These are phyloP conservation scores for Phytophthora sansomeana DNA, from an alignment of 352 stramenopile genomes.

Conservation along the genomic window DNA sequence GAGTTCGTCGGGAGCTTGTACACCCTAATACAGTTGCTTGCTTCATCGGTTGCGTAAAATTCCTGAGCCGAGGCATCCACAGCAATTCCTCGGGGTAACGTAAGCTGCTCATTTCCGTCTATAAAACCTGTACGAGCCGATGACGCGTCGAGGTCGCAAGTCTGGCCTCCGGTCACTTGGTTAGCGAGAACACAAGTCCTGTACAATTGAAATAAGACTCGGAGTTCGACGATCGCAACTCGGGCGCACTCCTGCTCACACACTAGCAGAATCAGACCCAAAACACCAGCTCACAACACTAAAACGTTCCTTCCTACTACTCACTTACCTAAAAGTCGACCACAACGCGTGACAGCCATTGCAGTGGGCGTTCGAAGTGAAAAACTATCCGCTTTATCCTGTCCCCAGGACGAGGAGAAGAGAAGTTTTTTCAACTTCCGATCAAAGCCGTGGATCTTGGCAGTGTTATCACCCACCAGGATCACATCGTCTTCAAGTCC, in stretches of 20 bases:
- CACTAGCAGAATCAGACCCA: constrained; percentile 39
- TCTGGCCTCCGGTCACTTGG: constrained; percentile 10
- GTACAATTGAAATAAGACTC: constrained; percentile 46
- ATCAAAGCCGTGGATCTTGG: constrained; percentile 43
- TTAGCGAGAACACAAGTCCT: constrained; percentile 24
- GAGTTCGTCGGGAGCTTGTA: constrained; percentile 39
- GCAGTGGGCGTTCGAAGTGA: constrained; percentile 21
- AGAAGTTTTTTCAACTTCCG: constrained; percentile 33
- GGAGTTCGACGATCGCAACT: constrained; percentile 40
- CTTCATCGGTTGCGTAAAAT: constrained; percentile 67
- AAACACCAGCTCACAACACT: not conserved
- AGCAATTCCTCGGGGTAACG: constrained; percentile 33
- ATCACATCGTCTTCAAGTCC: constrained; percentile 42
- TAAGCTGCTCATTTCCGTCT: constrained; percentile 21
- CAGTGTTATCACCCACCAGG: constrained; percentile 44
- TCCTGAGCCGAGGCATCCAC: constrained; percentile 68
- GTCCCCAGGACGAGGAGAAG: constrained; percentile 28
- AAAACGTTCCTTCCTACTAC: not conserved
- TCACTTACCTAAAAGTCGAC: constrained; percentile 35
- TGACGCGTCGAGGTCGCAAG: constrained; percentile 27
- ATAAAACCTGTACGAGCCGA: constrained; percentile 30
- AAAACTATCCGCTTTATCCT: constrained; percentile 6
- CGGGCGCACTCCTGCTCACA: constrained; percentile 42
- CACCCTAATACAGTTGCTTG: constrained; percentile 60
- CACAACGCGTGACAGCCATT: constrained; percentile 36